Base-by-base conservation (phyloP, 805 yeast species). In the Metschnikowia koreensis region DNA sequence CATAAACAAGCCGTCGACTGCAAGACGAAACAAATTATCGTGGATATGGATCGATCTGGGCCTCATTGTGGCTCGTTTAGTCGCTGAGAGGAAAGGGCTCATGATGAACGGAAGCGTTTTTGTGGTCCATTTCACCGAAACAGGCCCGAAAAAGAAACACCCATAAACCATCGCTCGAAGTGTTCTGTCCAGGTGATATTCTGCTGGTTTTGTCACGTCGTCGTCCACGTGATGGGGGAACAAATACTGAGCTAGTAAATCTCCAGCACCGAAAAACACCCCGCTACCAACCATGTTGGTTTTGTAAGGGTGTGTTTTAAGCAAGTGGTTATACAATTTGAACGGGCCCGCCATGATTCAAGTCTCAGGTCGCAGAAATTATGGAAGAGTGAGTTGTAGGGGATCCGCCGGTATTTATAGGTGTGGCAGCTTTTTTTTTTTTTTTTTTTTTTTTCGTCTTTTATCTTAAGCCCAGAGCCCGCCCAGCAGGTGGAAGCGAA, bases 251-350 rank as follows among this genome's bases (percentile, higher is more conserved):
- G 80, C 81, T 44, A 75, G 58, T 33, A 62, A 64, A 54, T 76
- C 81, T 6, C 80, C 79, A 16, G 58, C 50, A 4, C 83, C 73
- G 48, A 78, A 68, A 12, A 74, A 62, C 41, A 71, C 34, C 27
- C 86, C 86, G 1, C 86, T 81, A 47, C 81, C 71, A 28, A 76
- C 45, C 62, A 82, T 78, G 62, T 83, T 83, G 46, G 85, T 80
- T 38, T 73, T 61, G 60, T 74, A 78, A 3, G 87, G 86, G 52
- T 74, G 74, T 37, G 64, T 68, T 54, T 66, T 66, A 41, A 82
- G 67, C 46, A 65, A 60, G 42, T 46, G 55, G 40, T 64, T 61
- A 60, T 65, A 65, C 34, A 44, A 28, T n/a, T 53, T 52, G 55
- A 57, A 58, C 39, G 54, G 48, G 26, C 57, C 54, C 13, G 60